These are phyloP conservation scores for Pichia pseudocactophila DNA, from an alignment of 805 yeast genomes.

Conservation along the genomic window DNA sequence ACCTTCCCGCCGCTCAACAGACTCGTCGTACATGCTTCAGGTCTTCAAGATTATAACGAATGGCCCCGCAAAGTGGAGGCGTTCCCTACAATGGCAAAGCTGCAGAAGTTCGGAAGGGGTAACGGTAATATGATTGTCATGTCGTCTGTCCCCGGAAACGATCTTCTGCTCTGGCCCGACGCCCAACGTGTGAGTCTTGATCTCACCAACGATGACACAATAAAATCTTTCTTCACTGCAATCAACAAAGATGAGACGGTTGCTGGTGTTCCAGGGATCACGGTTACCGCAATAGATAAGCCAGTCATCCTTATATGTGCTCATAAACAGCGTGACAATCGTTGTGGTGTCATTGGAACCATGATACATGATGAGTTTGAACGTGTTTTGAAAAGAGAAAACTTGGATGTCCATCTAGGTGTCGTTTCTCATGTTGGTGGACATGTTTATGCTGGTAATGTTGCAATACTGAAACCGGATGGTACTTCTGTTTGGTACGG, in stretches of 20 bases:
- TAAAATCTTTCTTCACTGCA: conserved; percentile 2
- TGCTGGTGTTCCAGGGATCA: neutral
- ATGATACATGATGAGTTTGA: conserved; percentile 42
- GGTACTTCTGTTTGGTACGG: conserved; percentile 67
- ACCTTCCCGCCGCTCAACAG: conserved; percentile 47
- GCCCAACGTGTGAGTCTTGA: conserved; percentile 6
- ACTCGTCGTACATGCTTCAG: conserved; percentile 46
- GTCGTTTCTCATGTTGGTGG: conserved; percentile 76
- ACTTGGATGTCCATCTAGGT: conserved; percentile 34
- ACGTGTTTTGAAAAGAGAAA: conserved; percentile 30
- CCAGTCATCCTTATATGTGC: conserved; percentile 54
- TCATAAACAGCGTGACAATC: conserved; percentile 48
- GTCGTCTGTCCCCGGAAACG: conserved; percentile 5
- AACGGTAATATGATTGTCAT: conserved; percentile 9
- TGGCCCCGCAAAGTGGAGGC: conserved; percentile 48
- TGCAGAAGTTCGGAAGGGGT: conserved; percentile 10
- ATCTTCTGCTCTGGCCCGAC: conserved; percentile 9
- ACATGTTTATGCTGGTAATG: conserved; percentile 79
- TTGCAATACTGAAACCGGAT: conserved; percentile 42
- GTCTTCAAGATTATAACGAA: conserved; percentile 27
- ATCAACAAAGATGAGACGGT: conserved; percentile 1
- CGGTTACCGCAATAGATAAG: conserved; percentile 8
- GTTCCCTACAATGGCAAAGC: conserved; percentile 30
- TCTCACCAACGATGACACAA: neutral
- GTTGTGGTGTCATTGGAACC: conserved; percentile 68